phyloP scores from a whole-genome alignment of 2,329 filamentous ascomycete genomes.

The Calonectria hongkongensis region DNA sequence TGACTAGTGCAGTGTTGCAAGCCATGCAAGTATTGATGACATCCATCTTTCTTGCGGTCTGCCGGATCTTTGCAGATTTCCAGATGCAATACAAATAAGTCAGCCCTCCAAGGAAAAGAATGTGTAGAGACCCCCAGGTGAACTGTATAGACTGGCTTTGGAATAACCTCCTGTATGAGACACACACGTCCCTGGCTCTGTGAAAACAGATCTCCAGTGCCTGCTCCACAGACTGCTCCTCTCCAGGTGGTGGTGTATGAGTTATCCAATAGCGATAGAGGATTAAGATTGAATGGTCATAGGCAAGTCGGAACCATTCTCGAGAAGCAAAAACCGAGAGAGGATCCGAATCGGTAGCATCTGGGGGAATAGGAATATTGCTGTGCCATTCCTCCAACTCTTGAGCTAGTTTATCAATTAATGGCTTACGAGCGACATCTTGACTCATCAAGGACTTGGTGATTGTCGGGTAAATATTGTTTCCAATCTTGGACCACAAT shows the following conservation, averaged over 20 bases:
- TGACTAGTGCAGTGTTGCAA: conserved; percentile 59
- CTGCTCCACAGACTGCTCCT: conserved; percentile 43
- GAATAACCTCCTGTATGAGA: conserved; percentile 59
- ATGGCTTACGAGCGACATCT: conserved; percentile 40
- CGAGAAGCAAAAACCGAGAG: conserved; percentile 60
- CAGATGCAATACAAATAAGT: conserved; percentile 60
- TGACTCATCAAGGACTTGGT: conserved; percentile 35
- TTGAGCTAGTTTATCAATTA: conserved; percentile 46
- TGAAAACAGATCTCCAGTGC: conserved; percentile 40
- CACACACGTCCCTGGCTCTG: conserved; percentile 56
- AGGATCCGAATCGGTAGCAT: conserved; percentile 36
- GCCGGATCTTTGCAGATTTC: conserved; percentile 44
- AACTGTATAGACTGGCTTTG: conserved; percentile 49
- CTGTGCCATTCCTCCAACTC: conserved; percentile 55
- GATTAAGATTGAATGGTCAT: conserved; percentile 62
- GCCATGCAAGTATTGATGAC: conserved; percentile 60
- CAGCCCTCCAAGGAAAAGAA: conserved; percentile 59
- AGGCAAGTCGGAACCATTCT: conserved; percentile 62
- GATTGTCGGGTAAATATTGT: conserved; percentile 49
- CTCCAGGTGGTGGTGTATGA: conserved; percentile 36
- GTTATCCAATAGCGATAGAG: conserved; percentile 59
- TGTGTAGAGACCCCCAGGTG: conserved; percentile 60
- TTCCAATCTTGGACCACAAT: conserved; percentile 56
- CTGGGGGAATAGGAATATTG: conserved; percentile 45
- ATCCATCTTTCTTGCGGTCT: conserved; percentile 41